Percentiles rank a stretch among this genome's conserved stretches.
These are phyloP conservation scores for Fusarium annulatum DNA, from an alignment of 2,329 filamentous ascomycete genomes.

Conservation along the genomic window DNA sequence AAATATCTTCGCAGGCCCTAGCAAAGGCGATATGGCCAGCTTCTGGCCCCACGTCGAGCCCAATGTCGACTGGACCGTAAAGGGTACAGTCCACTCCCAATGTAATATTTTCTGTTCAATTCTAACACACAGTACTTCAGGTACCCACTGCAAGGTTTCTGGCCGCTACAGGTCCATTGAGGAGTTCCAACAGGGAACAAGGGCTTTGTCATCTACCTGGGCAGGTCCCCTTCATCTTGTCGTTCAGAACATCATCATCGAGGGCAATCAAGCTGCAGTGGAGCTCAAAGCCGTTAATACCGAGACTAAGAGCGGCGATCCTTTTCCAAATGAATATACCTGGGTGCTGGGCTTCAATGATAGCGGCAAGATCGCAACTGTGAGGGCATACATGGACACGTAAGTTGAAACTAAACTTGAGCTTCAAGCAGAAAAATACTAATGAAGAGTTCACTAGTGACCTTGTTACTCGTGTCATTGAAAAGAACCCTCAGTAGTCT, in stretches of 20 bases:
- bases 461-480: neutral
- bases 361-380: neutral
- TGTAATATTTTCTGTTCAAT: neutral
- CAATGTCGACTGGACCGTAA: neutral
- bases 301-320: neutral
- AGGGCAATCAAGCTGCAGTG: neutral
- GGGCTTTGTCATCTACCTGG: neutral
- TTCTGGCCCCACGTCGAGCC: constrained; percentile 2
- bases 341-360: neutral
- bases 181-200: neutral
- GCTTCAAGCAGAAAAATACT: neutral
- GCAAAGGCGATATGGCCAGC: neutral
- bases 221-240: neutral
- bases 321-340: neutral
- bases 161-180: neutral
- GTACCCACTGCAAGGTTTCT: neutral
- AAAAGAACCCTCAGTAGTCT: neutral
- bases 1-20: neutral
- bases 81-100: neutral
- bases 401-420: neutral
- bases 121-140: neutral
- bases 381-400: constrained; percentile 3
- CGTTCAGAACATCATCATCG: neutral
- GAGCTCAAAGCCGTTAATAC: neutral
- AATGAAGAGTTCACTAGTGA: neutral